A percentile compares a stretch with the other conserved stretches of the same genome.
Conservation (phyloP, 163 green algal genomes). For the Chlorella variabilis region DNA sequence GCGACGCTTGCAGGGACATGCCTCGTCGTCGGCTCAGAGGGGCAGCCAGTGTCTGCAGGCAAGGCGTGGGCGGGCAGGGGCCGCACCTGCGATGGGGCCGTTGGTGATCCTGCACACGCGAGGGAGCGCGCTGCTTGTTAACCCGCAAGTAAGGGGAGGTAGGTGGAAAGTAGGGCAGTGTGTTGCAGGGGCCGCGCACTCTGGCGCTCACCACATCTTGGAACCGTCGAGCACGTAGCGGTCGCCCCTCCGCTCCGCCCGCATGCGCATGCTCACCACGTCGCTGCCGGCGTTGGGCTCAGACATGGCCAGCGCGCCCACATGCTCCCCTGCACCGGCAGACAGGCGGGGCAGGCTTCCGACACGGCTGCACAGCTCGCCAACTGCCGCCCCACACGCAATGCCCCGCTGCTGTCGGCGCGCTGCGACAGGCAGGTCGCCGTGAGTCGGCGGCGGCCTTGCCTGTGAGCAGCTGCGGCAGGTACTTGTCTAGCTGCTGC, state of each 20-base stretch:
- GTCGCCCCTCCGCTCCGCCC: constrained; percentile 58
- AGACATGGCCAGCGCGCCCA: constrained; percentile 92
- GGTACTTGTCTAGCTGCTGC: constrained; percentile 79
- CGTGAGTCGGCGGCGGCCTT: no score
- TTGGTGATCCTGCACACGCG: constrained; percentile 87
- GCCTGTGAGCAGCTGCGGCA: constrained; percentile 81
- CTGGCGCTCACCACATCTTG: no score
- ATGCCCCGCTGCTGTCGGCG: no score
- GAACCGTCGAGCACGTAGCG: constrained; percentile 80
- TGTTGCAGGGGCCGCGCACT: no score
- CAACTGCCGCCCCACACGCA: no score
- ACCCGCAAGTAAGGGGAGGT: no score
- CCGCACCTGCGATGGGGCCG: constrained; percentile 56
- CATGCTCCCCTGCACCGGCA: constrained; percentile 75
- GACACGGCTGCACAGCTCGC: no score
- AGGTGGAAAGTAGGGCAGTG: no score
- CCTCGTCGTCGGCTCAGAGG: no score
- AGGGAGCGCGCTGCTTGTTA: no score
- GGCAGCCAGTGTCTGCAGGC: background rate
- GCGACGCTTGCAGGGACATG: no score
- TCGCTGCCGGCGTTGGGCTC: constrained; percentile 87
- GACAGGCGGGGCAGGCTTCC: background rate
- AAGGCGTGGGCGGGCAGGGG: background rate
- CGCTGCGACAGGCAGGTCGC: no score
- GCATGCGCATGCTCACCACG: constrained; percentile 87